Evolutionary conservation across 176 grass and related monocot species (phyloP).

Genomic region (Avena sativa): DNA sequence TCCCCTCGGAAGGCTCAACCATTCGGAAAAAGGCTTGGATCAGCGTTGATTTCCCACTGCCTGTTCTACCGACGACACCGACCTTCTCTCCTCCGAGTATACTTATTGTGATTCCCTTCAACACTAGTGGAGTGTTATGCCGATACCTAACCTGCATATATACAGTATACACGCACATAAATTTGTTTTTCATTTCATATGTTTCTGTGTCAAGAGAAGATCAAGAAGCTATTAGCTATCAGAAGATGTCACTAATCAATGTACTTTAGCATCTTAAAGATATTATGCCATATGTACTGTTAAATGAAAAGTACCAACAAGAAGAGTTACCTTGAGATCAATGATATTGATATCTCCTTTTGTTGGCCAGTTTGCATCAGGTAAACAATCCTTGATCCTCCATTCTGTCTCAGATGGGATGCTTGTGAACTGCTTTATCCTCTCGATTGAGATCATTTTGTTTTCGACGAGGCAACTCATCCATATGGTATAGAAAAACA

Average conservation of each 20-base stretch:
- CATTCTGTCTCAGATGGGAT: constrained; percentile 84
- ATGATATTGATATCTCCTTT: constrained; percentile 74
- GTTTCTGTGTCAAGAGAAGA: not conserved
- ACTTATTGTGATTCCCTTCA: constrained; percentile 85
- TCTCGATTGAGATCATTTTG: constrained; percentile 88
- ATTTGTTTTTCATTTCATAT: not conserved
- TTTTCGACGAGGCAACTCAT: constrained; percentile 90
- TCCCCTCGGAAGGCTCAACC: constrained; percentile 80
- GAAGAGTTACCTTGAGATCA: constrained; percentile 72
- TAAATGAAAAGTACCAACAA: not conserved
- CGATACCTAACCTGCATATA: constrained; percentile 72
- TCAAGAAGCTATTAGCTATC: constrained; percentile 1
- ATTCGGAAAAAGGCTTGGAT: constrained; percentile 94
- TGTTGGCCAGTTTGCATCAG: constrained; percentile 69
- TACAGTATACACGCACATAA: not conserved
- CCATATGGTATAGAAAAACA: constrained; percentile 78
- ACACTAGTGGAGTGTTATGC: constrained; percentile 77
- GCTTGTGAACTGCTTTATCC: constrained; percentile 91
- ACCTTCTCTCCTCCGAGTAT: constrained; percentile 81
- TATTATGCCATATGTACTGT: not conserved
- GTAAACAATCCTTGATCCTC: constrained; percentile 70
- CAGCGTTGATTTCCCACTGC: constrained; percentile 93
- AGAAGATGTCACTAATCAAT: not conserved
- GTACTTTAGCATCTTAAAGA: not conserved
- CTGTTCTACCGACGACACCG: constrained; percentile 86